A percentile compares a stretch with the other conserved stretches of the same genome.
Conservation (phyloP, 352 stramenopile species). For the Phytopythium helicoides region DNA sequence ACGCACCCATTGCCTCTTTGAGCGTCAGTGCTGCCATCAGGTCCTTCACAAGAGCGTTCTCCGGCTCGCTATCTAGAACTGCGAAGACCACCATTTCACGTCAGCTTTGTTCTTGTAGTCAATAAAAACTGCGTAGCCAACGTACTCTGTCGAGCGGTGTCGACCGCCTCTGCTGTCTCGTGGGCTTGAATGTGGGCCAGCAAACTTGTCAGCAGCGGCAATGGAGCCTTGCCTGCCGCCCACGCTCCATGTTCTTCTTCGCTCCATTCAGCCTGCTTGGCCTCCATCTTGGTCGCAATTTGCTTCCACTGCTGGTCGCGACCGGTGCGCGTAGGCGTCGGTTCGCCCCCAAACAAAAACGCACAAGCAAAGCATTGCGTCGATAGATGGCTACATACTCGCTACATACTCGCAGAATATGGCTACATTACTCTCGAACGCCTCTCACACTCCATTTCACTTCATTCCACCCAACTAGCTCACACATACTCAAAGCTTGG, state of each 20-base stretch:
- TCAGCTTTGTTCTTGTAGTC: not conserved
- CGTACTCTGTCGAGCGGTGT: constrained; percentile 45
- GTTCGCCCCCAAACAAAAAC: no score
- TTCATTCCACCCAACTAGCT: not conserved
- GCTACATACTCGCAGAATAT: no score
- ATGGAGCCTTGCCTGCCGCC: constrained; percentile 54
- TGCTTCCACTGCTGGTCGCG: no score
- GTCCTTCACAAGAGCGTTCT: constrained; percentile 64
- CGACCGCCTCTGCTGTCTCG: constrained; percentile 49
- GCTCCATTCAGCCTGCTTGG: constrained; percentile 54
- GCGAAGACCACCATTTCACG: not conserved
- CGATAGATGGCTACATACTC: no score
- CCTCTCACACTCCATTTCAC: not conserved
- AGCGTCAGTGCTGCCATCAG: constrained; percentile 61
- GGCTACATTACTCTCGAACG: no score
- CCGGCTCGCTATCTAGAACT: constrained; percentile 62
- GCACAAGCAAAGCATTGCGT: no score
- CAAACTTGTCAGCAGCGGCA: constrained; percentile 55
- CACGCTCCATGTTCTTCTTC: constrained; percentile 62
- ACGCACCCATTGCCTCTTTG: constrained; percentile 43
- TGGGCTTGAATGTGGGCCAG: constrained; percentile 55
- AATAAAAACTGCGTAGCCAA: not conserved
- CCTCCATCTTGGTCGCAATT: constrained; percentile 32
- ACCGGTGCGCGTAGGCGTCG: no score
- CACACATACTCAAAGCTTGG: not conserved